Conservation (phyloP, 2,329 filamentous ascomycete genomes). For the Fusarium sp. region DNA sequence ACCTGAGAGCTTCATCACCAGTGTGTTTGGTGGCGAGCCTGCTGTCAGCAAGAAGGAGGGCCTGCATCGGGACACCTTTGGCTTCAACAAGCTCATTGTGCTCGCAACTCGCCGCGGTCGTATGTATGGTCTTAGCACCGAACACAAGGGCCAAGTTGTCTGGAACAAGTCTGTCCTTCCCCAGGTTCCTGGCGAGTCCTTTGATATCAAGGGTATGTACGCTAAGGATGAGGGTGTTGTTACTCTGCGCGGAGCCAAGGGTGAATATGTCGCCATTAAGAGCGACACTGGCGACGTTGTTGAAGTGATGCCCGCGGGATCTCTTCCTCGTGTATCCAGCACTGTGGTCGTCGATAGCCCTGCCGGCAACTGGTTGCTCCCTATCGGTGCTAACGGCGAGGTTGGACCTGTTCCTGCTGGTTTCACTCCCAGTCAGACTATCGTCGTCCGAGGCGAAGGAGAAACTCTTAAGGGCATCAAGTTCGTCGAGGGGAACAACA, state of each 20-base stretch:
- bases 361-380: constrained; percentile 66
- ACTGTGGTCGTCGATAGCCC: constrained; percentile 67
- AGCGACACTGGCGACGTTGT: constrained; percentile 66
- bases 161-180: constrained; percentile 79
- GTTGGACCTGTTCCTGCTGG: constrained; percentile 61
- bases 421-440: constrained; percentile 63
- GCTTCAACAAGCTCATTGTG: constrained; percentile 87
- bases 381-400: constrained; percentile 65
- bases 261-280: constrained; percentile 71
- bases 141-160: constrained; percentile 77
- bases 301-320: constrained; percentile 58
- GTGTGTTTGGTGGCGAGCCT: constrained; percentile 70
- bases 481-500: constrained; percentile 60
- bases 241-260: constrained; percentile 70
- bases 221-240: constrained; percentile 70
- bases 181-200: constrained; percentile 66
- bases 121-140: constrained; percentile 83
- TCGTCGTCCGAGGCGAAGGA: constrained; percentile 66
- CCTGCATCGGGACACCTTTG: constrained; percentile 80
- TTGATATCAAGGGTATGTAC: constrained; percentile 77
- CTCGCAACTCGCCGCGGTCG: constrained; percentile 84
- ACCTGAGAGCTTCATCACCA: constrained; percentile 75
- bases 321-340: constrained; percentile 50
- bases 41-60: constrained; percentile 58
- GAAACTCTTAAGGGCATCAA: constrained; percentile 68